phyloP scores from a whole-genome alignment of 2,329 filamentous ascomycete genomes.

The Arthrobotrys entomopaga region DNA sequence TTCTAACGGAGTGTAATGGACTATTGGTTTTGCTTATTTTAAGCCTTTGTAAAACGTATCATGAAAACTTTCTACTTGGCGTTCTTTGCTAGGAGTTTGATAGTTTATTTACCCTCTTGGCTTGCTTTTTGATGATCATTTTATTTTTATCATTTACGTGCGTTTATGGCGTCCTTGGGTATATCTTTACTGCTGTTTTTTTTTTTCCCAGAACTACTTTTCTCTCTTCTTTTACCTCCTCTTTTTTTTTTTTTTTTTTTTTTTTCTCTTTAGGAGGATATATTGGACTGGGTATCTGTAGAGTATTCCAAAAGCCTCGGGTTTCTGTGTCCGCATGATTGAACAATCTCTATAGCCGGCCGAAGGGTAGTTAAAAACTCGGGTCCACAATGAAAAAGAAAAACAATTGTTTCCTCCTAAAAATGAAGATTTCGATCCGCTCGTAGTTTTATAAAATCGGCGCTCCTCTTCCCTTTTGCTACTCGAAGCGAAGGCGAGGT shows the following conservation, averaged over 20 bases:
- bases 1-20: slow-evolving; percentile 47
- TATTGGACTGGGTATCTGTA: slow-evolving; percentile 27
- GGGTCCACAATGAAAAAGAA: slow-evolving; percentile 12
- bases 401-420: slow-evolving; percentile 21
- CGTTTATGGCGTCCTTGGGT: slow-evolving; percentile 51
- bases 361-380: no score
- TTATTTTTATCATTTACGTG: slow-evolving; percentile 51
- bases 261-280: slow-evolving; percentile 21
- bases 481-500: slow-evolving; percentile 6
- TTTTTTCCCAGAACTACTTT: slow-evolving; percentile 1
- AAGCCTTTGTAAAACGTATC: slow-evolving; percentile 50
- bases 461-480: slow-evolving; percentile 1
- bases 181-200: slow-evolving; percentile 8
- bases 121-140: slow-evolving; percentile 26
- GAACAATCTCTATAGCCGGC: not conserved
- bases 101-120: slow-evolving; percentile 27
- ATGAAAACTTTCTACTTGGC: slow-evolving; percentile 31
- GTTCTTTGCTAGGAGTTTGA: slow-evolving; percentile 46
- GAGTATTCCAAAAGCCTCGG: slow-evolving; percentile 25
- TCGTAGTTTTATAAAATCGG: slow-evolving; percentile 2
- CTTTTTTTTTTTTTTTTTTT: slow-evolving; percentile 24
- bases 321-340: slow-evolving; percentile 20
- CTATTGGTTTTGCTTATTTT: slow-evolving; percentile 21
- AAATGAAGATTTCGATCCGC: not conserved
- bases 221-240: slow-evolving; percentile 7